These are phyloP conservation scores for Auricularia auricula-judae DNA, from an alignment of 768 basidiomycete species.

Conservation along the genomic window DNA sequence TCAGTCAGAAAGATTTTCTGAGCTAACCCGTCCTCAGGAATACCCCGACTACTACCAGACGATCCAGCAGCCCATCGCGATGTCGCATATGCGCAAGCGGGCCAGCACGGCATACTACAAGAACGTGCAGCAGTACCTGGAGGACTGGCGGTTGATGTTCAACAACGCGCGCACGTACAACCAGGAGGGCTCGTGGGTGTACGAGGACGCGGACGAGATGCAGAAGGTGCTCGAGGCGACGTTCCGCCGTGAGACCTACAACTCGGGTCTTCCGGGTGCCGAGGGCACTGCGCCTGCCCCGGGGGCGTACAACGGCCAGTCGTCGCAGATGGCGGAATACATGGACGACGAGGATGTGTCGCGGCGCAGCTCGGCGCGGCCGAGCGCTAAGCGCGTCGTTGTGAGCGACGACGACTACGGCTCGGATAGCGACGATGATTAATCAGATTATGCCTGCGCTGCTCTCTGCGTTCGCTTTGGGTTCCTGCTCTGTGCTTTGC, in stretches of 20 bases:
- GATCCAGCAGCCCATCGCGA: conserved; percentile 78
- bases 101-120: conserved; percentile 58
- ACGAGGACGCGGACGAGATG: conserved; percentile 89
- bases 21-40: conserved; percentile 33
- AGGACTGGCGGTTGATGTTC: conserved; percentile 88
- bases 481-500: neutral
- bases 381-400: neutral
- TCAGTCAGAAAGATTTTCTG: neutral
- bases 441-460: neutral
- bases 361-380: neutral
- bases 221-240: conserved; percentile 74
- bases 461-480: neutral
- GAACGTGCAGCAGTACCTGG: conserved; percentile 54
- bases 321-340: neutral
- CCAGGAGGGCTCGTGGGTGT: conserved; percentile 91
- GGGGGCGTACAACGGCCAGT: neutral
- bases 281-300: conserved; percentile 16
- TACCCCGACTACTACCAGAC: conserved; percentile 91
- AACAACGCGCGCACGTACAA: conserved; percentile 90
- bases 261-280: conserved; percentile 68
- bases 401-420: neutral
- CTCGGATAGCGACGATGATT: neutral
- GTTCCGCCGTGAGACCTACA: conserved; percentile 51
- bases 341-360: neutral
- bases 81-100: conserved; percentile 78